These are phyloP conservation scores for Salix arbutifolia DNA, from an alignment of 345 rosid genomes.

Conservation along the genomic window DNA sequence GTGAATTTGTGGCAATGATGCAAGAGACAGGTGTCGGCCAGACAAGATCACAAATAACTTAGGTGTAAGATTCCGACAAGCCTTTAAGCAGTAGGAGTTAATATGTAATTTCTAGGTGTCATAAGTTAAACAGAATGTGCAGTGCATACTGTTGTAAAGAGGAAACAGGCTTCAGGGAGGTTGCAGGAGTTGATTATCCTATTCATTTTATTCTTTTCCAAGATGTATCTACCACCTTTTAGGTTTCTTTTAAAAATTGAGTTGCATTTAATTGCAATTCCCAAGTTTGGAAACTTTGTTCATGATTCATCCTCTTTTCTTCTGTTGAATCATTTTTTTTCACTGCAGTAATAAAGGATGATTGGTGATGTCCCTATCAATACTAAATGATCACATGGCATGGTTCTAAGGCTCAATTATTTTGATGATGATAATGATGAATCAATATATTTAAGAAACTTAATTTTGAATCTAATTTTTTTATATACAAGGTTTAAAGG, in stretches of 20 bases:
- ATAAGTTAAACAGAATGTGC: slow-evolving; percentile 5
- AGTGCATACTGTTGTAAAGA: slow-evolving; percentile 24
- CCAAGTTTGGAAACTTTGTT: slow-evolving; percentile 7
- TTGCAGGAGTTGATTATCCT: neutral
- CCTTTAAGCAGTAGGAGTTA: neutral
- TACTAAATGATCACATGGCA: neutral
- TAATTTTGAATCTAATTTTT: too few relatives aligned
- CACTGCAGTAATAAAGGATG: neutral
- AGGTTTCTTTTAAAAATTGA: slow-evolving; percentile 10
- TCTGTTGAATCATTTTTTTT: neutral
- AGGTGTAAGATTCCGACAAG: neutral
- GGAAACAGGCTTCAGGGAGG: slow-evolving; percentile 20
- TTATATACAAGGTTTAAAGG: too few relatives aligned
- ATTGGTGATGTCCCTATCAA: neutral
- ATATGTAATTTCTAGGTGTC: neutral
- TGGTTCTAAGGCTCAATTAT: neutral
- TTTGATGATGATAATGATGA: too few relatives aligned
- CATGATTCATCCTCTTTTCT: slow-evolving; percentile 3
- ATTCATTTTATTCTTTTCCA: slow-evolving; percentile 11
- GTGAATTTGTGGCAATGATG: slow-evolving; percentile 90
- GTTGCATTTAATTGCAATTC: slow-evolving; percentile 17
- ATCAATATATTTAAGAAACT: too few relatives aligned
- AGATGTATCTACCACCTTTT: slow-evolving; percentile 15
- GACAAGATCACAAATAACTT: neutral
- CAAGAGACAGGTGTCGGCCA: slow-evolving; percentile 50